These are phyloP conservation scores for Panellus pusillus DNA, from an alignment of 768 basidiomycete genomes.

Conservation along the genomic window DNA sequence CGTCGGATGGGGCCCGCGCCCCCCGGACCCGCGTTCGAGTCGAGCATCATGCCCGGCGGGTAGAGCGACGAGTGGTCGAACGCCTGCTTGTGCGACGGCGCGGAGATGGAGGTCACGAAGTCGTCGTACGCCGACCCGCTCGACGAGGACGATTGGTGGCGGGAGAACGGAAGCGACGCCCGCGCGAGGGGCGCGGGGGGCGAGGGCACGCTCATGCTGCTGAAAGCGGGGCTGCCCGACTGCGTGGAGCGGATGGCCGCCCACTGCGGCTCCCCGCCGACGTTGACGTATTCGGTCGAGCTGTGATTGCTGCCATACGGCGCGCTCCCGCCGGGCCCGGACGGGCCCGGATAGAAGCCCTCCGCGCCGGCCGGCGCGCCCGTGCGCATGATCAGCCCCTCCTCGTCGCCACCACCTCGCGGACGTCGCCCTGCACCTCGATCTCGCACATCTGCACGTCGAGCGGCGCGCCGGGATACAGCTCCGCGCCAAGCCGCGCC, in stretches of 20 bases:
- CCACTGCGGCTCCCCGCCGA: conserved; percentile 37
- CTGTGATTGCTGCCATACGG: conserved; percentile 24
- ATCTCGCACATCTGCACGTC: conserved; percentile 60
- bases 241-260: conserved; percentile 29
- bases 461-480: conserved; percentile 29
- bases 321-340: conserved; percentile 18
- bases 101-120: conserved; percentile 55
- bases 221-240: conserved; percentile 42
- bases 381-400: conserved; percentile 47
- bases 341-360: conserved; percentile 19
- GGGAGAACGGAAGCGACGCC: conserved; percentile 17
- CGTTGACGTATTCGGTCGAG: conserved; percentile 27
- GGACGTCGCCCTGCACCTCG: conserved; percentile 56
- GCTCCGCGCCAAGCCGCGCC: conserved; percentile 27
- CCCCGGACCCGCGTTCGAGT: conserved; percentile 10
- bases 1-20: conserved; percentile 43
- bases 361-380: conserved; percentile 19
- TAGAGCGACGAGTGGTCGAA: conserved; percentile 63
- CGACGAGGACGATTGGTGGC: conserved; percentile 30
- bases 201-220: conserved; percentile 38
- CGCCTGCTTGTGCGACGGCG: conserved; percentile 65
- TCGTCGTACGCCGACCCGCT: conserved; percentile 36
- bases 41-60: conserved; percentile 40
- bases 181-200: conserved; percentile 31
- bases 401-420: conserved; percentile 58